Percentiles rank a stretch among this genome's conserved stretches.
These are phyloP conservation scores for Phalaenopsis aphrodite DNA, from an alignment of 106 monocot genomes.

Conservation along the genomic window DNA sequence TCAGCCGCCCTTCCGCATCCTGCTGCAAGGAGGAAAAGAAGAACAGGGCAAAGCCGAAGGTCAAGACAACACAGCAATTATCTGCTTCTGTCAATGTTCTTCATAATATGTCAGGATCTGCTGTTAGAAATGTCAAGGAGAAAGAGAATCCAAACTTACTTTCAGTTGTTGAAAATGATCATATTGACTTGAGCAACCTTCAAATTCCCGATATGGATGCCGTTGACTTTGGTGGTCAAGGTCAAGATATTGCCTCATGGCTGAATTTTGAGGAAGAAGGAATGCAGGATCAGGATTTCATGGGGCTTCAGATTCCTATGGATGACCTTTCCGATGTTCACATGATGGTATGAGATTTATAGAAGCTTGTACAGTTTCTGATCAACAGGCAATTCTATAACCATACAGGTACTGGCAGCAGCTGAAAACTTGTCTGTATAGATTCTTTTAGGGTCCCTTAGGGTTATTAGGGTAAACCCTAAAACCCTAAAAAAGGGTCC, in stretches of 20 bases:
- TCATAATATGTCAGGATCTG: constrained; percentile 5
- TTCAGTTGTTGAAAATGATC: constrained; percentile 8
- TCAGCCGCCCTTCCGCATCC: constrained; percentile 25
- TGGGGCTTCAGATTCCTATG: constrained; percentile 50
- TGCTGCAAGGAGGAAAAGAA: constrained; percentile 45
- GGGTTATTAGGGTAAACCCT: too few relatives aligned
- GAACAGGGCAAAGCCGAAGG: constrained; percentile 42
- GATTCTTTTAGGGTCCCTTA: constrained; percentile 15
- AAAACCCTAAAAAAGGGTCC: neutral
- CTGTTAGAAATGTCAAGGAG: constrained; percentile 5
- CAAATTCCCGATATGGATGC: constrained; percentile 26
- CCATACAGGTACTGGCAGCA: neutral
- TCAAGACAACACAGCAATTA: constrained; percentile 39
- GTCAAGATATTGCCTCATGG: constrained; percentile 44
- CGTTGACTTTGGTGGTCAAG: constrained; percentile 34
- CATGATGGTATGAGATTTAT: constrained; percentile 18
- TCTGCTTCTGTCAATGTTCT: constrained; percentile 27
- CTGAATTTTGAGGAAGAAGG: constrained; percentile 40
- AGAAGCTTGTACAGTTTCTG: neutral
- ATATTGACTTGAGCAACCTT: constrained; percentile 17
- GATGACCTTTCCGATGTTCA: constrained; percentile 49
- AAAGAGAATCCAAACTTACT: constrained; percentile 13
- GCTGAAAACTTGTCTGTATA: neutral
- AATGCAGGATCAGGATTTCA: constrained; percentile 31
- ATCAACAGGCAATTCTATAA: neutral